Base-by-base conservation (phyloP, 1,284 basidiomycete genomes). In the Tilletia horrida region DNA sequence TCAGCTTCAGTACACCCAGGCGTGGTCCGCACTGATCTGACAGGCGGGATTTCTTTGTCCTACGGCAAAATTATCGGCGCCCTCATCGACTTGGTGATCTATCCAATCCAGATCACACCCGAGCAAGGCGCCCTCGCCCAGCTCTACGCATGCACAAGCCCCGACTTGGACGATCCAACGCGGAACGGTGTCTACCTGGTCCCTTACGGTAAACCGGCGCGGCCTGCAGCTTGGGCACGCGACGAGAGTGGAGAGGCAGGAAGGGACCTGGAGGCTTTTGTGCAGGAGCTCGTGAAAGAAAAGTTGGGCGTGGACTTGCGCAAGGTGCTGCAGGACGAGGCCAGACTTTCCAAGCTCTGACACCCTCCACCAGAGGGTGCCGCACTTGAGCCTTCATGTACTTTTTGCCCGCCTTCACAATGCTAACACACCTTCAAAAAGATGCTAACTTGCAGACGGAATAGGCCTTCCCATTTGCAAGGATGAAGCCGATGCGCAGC, bases 81-180 rank as follows among this genome's bases (percentile, higher is more conserved):
- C 43, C 25, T 35, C 13, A 4, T 69, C 35, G 64, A 61, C 65
- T 59, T 57, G 13, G 11, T 76, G 1, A 62, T 61, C 2, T 67
- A 67, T 3, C 71, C 71, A 9, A 65, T 74, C 31, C 43, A 76
- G 29, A 75, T 74, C 63, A 62, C 69, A 18, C 64, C 73, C 0
- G 63, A 71, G 18, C 74, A 78, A 2, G 81, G 81, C 25, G 81
- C 81, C 9, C 67, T 74, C 52, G 82, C 77, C 1, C 76, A 76
- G 67, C 70, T 81, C 2, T 82, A 79, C 66, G 80, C 79, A 2
- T 75, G 75, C 9, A 73, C 76, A 16, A 77, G 75, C 29, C 69
- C 72, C 31, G 79, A 81, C 48, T 75, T 82, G 13, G 77, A 78
- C 67, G 44, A 65, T 8, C 65, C 72, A 8, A 63, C 71, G 16